Evolutionary conservation across 805 yeast species (phyloP), one percentile per base, ranked within the genome.

Genomic region (Starmerella lactis-condensi): DNA sequence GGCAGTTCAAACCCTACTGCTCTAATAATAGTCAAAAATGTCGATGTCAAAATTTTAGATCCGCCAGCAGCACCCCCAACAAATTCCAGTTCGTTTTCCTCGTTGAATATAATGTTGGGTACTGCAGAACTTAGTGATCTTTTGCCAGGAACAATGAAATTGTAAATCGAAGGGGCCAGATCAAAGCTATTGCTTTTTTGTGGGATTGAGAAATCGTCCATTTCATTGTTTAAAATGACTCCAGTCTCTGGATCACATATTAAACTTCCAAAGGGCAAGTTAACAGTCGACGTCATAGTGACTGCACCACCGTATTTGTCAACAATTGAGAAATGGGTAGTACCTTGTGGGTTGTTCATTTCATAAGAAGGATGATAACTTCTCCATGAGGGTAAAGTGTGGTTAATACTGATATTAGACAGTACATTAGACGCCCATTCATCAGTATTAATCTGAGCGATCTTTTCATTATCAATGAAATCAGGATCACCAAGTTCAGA

Each of bases 1-100:
- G 72, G 61, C 56, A 69, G 48, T 2, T 63, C 53, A 45, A 70
- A 67, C 48, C 67, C 69, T 39, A 72, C 70, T 3, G 60, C 56
- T 32, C 94, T 57, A 1, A 77, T 62, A 12, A 85, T 64, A 0
- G 85, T 82, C 50, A 82, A 89, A 34, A 85, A 64, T 4, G 85
- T 69, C 1, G 91, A 68, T 0, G 93, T 78, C 10, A 76, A 62
- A 30, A 85, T 85, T 33, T 89, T 60, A 5, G 89, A 74, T 0
- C 96, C 96, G 7, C 98, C 98, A 2, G 95, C 91, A 1, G 93
- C 89, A 0, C 95, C 96, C 36, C 85, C 64, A 4, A 75, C 67
- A 17, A 77, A 48, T 41, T 74, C 82, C 10, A 40, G 38, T 6
- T 47, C 43, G 4, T 65, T 64, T 17, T 41, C 34, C 11, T 42